These are phyloP conservation scores for Macrophomina phaseolina DNA, from an alignment of 2,329 filamentous ascomycete species.

Conservation along the genomic window DNA sequence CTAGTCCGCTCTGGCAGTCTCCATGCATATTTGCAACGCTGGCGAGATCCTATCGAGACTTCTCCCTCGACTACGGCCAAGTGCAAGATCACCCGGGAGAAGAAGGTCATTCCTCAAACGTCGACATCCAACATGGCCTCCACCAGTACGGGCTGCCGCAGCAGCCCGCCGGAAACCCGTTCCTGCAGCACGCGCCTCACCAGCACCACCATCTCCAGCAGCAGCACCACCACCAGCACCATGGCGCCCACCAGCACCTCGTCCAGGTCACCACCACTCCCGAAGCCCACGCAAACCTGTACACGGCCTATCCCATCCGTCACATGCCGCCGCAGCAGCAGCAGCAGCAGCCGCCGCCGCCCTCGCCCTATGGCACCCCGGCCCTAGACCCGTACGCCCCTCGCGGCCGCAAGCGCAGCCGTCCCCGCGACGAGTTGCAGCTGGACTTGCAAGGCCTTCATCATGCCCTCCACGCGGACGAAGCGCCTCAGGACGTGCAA, in stretches of 20 bases:
- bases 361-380: constrained; percentile 42
- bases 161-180: constrained; percentile 33
- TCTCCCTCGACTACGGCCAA: constrained; percentile 51
- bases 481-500: constrained; percentile 45
- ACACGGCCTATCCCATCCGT: constrained; percentile 29
- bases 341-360: constrained; percentile 31
- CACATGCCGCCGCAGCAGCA: constrained; percentile 40
- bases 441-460: constrained; percentile 45
- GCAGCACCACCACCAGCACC: constrained; percentile 33
- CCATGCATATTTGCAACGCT: constrained; percentile 57
- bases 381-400: constrained; percentile 30
- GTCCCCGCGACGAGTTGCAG: constrained; percentile 45
- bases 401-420: constrained; percentile 51
- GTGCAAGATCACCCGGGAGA: constrained; percentile 51
- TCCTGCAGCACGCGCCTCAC: constrained; percentile 35
- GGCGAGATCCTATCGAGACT: constrained; percentile 54
- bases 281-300: constrained; percentile 21
- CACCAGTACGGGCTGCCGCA: constrained; percentile 41
- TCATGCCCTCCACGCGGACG: constrained; percentile 46
- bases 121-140: constrained; percentile 48
- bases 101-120: constrained; percentile 49
- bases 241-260: constrained; percentile 43
- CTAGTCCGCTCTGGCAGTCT: constrained; percentile 57
- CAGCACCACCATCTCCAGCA: constrained; percentile 30
- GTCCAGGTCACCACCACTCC: constrained; percentile 45